Base-by-base conservation (phyloP, 1,139 yeast genomes). In the Taphrina flavorubra region DNA sequence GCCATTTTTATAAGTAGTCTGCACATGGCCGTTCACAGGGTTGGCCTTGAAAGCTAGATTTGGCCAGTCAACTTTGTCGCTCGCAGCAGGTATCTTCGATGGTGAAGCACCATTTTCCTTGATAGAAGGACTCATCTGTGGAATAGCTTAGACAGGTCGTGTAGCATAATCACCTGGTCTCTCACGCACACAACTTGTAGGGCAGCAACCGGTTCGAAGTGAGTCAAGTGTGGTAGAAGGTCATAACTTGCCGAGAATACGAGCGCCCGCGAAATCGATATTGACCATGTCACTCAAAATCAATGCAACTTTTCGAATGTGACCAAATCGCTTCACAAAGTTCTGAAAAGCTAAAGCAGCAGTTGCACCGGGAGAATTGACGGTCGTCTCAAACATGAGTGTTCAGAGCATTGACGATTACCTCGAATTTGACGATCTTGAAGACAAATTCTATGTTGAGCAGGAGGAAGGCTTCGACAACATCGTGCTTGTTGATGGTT, bases 401-500 rank as follows among this genome's bases (percentile, higher is more conserved):
- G 53, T 81, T 87, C 74, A 91, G 87, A 75, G 75, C 84, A 69
- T 56, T 20, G 72, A 70, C 65, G 85, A 82, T 70, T 90, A 88
- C 74, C 83, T 92, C 76, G 97, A 92, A 79, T 91, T 90, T 81
- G 82, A 92, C 71, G 99, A 92, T 78, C 84, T 92, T 76, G 97
- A 92, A 78, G 87, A 85, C 72, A 83, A 90, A 79, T 92, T 84
- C 78, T 81, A 86, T 47, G 87, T 90, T 69, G 83, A 84, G 70
- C 81, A 81, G 56, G 87, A 86, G 72, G 81, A 84, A 72, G 86
- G 88, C 51, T 83, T 90, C 70, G 97, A 91, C 76, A 86, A 85
- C 76, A 92, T 87, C 77, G 86, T 94, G 70, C 90, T 94, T 39
- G 89, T 92, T 66, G 98, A 92, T 78, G 99, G 99, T 61, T 94